phyloP scores from a whole-genome alignment of 2,329 filamentous ascomycete species.

The Botrytis squamosa region DNA sequence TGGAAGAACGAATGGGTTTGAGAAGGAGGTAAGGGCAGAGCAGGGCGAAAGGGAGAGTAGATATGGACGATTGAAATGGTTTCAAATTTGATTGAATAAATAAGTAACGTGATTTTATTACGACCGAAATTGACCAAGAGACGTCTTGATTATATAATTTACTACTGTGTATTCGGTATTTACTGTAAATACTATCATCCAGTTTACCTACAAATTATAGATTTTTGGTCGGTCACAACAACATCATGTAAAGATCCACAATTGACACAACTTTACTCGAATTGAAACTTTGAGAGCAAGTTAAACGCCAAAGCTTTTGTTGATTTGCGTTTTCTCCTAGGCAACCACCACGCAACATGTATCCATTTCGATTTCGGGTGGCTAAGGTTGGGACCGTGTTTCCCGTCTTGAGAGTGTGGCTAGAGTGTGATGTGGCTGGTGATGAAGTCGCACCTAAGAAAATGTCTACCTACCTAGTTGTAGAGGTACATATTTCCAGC shows the following conservation, averaged over 20 bases:
- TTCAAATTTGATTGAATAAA: neutral
- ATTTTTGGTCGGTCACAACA: conserved; percentile 1
- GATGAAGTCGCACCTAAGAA: neutral
- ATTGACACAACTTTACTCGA: neutral
- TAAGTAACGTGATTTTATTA: neutral
- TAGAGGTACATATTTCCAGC: neutral
- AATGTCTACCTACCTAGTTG: neutral
- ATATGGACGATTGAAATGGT: neutral
- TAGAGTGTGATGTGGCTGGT: neutral
- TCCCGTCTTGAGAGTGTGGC: neutral
- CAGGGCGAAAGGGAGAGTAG: neutral
- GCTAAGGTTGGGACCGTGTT: neutral
- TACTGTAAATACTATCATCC: neutral
- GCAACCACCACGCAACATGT: neutral
- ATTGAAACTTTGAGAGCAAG: neutral
- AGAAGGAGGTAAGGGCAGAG: neutral
- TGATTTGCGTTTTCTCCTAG: conserved; percentile 6
- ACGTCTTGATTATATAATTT: neutral
- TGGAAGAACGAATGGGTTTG: neutral
- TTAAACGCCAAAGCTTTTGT: conserved; percentile 3
- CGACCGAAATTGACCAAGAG: neutral
- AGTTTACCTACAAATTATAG: neutral
- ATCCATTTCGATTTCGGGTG: neutral
- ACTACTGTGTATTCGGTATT: neutral
- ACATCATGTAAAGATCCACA: neutral